Evolutionary conservation across 2,329 filamentous ascomycete genomes (phyloP), one percentile per base, ranked within the genome.

Genomic region (Sclerotinia borealis): DNA sequence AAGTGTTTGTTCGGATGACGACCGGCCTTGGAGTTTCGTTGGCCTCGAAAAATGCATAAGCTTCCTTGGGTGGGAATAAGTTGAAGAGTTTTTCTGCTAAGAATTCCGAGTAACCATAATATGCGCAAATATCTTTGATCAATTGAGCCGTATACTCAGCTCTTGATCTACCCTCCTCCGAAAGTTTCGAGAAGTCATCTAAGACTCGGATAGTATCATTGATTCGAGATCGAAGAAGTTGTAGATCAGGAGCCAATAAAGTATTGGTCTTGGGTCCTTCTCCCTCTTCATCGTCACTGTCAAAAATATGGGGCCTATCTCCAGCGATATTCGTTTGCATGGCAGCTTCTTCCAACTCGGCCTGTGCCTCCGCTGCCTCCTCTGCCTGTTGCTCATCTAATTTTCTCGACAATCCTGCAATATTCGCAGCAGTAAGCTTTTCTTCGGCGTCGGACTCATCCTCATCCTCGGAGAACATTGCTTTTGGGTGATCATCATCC

Each of bases 1-100:
- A 85, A 10, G 93, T 99, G 78, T 99, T 99, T 67, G 95, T 98
- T 73, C 95, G 88, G 75, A 99, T 96, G 68, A 99, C 95, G 64
- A 99, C 88, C 4, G 95, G 95, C 59, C 95, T 87, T 17, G 92
- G 86, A 34, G 91, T 92, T 79, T 99, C 95, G 86, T 99, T 99
- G 72, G 93, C 93, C 79, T 99, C 95, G 79, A 99, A 98, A 79
- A 99, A 99, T 61, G 93, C 93, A 71, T 98, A 96, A 0, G 95
- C 95, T 79, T 99, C 95, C 71, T 89, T 88, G 0, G 95, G 91
- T 1, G 92, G 87, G 79, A 99, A 98, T 8, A 99, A 86, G 73
- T 89, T 88, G 79, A 93, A 92, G 19, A 99, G 86, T 81, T 98
- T 99, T 77, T 96, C 91, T 5, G 93, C 95, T n/a, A 99, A 83